A percentile compares a stretch with the other conserved stretches of the same genome.
Conservation (phyloP, 352 stramenopile species). For the Globisporangium carolinianum region DNA sequence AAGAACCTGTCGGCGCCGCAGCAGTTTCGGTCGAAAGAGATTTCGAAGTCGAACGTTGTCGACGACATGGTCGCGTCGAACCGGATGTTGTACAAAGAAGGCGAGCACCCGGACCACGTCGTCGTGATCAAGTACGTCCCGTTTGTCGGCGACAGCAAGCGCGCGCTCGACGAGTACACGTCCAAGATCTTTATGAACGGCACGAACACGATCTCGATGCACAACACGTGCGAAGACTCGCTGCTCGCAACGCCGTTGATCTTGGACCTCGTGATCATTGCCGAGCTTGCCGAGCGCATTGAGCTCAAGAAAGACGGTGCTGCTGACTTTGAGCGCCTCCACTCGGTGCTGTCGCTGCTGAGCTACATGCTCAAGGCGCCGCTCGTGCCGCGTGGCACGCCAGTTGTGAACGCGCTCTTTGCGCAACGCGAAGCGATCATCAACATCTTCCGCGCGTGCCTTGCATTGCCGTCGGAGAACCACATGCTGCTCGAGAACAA, state of each 20-base stretch:
- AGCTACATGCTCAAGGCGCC: conserved; percentile 99
- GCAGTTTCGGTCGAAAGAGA: conserved; percentile 99
- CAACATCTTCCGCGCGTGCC: conserved; percentile 97
- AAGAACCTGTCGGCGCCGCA: conserved; percentile 98
- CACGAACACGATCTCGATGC: conserved; percentile 99
- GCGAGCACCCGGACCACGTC: conserved; percentile 98
- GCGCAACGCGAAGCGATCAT: conserved; percentile 96
- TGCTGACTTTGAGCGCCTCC: conserved; percentile 91
- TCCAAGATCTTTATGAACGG: conserved; percentile 99
- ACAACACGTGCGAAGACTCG: conserved; percentile 99
- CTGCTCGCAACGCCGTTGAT: conserved; percentile 97
- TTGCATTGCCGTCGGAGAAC: conserved; percentile 95
- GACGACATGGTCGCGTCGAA: conserved; percentile 99
- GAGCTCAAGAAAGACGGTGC: conserved; percentile 90
- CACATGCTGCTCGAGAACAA: conserved; percentile 99
- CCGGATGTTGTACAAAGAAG: conserved; percentile 95
- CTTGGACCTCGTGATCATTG: conserved; percentile 97
- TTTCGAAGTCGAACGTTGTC: conserved; percentile 99
- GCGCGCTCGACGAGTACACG: conserved; percentile 99
- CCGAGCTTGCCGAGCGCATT: conserved; percentile 96
- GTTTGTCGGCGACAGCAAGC: conserved; percentile 98
- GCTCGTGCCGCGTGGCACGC: conserved; percentile 96
- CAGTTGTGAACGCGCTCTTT: conserved; percentile 98
- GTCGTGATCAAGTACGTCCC: conserved; percentile 99
- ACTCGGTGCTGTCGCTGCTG: conserved; percentile 96